These are phyloP conservation scores for Cystobasidium sp. DNA, from an alignment of 1,284 basidiomycete species.

Conservation along the genomic window DNA sequence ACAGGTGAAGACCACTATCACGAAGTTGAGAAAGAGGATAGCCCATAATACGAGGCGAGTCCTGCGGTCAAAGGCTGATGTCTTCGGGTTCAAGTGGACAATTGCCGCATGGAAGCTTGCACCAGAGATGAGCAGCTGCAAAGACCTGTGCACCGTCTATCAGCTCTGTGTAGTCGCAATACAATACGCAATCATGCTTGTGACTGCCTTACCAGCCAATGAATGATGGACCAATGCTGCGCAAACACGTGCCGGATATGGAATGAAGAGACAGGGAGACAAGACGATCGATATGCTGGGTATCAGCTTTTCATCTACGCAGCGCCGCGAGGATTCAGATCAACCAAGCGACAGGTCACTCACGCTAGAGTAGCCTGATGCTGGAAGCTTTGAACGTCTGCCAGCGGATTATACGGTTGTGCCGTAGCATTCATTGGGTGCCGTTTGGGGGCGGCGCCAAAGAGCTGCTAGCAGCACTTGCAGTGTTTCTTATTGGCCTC, in stretches of 20 bases:
- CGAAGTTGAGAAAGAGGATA: background rate
- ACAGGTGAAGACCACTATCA: slow-evolving; percentile 12
- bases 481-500: no score
- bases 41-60: slow-evolving; percentile 3
- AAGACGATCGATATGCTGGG: background rate
- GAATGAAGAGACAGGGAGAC: background rate
- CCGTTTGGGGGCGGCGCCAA: background rate
- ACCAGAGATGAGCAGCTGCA: slow-evolving; percentile 20
- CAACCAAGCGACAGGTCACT: background rate
- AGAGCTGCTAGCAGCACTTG: no score
- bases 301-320: background rate
- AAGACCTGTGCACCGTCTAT: background rate
- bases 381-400: slow-evolving; percentile 8
- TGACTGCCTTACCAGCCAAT: slow-evolving; percentile 17
- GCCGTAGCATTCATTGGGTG: background rate
- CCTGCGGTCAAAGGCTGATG: background rate
- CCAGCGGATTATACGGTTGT: background rate
- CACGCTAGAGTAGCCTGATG: slow-evolving; percentile 1
- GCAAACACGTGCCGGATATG: background rate
- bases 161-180: background rate
- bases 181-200: background rate
- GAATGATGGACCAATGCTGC: slow-evolving; percentile 29
- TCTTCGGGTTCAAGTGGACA: slow-evolving; percentile 7
- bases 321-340: no score
- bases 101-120: slow-evolving; percentile 10